Conservation (phyloP, 2,329 filamentous ascomycete species). For the Talaromyces sp. region DNA sequence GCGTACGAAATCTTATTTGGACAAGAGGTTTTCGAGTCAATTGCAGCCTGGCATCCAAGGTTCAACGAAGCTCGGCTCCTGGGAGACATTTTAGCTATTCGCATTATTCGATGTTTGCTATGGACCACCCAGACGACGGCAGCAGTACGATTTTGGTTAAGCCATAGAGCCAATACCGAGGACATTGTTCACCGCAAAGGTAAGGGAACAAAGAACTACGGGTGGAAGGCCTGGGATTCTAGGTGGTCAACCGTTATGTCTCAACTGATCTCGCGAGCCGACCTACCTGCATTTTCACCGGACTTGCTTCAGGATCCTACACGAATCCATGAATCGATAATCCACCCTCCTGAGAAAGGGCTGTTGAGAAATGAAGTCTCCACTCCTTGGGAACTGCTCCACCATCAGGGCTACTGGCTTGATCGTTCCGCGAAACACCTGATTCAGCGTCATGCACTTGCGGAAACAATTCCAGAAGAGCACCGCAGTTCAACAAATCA, state of each 20-base stretch:
- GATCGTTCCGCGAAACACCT: conserved; percentile 51
- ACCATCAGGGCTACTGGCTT: conserved; percentile 61
- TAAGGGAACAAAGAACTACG: conserved; percentile 82
- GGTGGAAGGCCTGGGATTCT: conserved; percentile 91
- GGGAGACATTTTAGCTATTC: conserved; percentile 74
- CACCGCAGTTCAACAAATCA: conserved; percentile 53
- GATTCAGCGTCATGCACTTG: conserved; percentile 46
- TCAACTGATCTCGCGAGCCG: conserved; percentile 52
- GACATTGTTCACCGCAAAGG: conserved; percentile 78
- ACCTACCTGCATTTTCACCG: conserved; percentile 43
- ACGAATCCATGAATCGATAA: conserved; percentile 32
- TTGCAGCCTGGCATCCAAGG: conserved; percentile 81
- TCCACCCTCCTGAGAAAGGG: conserved; percentile 49
- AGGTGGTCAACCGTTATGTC: conserved; percentile 63
- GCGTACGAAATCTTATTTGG: conserved; percentile 81
- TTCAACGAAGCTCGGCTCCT: conserved; percentile 92
- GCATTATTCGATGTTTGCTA: conserved; percentile 75
- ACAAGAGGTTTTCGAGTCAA: conserved; percentile 78
- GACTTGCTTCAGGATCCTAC: conserved; percentile 21
- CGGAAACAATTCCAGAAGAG: conserved; percentile 55
- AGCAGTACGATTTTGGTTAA: conserved; percentile 75
- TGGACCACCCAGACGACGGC: conserved; percentile 75
- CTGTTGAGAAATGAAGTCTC: conserved; percentile 46
- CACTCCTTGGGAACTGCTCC: conserved; percentile 56
- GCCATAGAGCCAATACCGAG: conserved; percentile 67